phyloP scores from a whole-genome alignment of 2,329 filamentous ascomycete species.

The Colletotrichum sp. region DNA sequence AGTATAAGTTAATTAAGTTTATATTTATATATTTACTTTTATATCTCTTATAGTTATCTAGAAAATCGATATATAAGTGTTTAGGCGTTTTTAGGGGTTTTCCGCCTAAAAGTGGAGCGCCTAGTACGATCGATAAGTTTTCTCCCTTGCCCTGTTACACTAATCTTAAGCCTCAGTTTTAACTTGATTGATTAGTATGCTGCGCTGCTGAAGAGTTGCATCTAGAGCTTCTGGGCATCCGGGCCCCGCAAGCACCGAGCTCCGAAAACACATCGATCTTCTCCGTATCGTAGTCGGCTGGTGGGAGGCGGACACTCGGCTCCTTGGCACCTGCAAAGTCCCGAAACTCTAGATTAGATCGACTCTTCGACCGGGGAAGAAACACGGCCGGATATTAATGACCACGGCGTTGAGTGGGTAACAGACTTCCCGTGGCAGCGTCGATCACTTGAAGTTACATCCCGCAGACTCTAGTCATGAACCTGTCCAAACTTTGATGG shows the following conservation, averaged over 20 bases:
- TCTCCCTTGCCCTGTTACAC: too few relatives aligned
- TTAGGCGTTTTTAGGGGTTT: too few relatives aligned
- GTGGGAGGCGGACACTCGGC: not conserved
- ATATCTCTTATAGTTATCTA: too few relatives aligned
- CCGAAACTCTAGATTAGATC: not conserved
- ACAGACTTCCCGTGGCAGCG: not conserved
- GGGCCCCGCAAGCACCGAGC: not conserved
- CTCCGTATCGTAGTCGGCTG: not conserved
- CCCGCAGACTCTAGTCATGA: not conserved
- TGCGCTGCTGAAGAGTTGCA: not conserved
- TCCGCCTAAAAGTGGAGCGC: too few relatives aligned
- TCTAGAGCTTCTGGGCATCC: not conserved
- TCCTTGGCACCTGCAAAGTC: not conserved
- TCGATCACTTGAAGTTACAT: not conserved
- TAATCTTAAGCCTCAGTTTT: too few relatives aligned
- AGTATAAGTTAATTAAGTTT: too few relatives aligned
- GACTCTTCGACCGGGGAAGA: not conserved
- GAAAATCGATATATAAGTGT: too few relatives aligned
- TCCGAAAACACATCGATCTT: not conserved
- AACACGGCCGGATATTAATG: not conserved
- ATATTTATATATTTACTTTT: too few relatives aligned
- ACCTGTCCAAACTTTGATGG: not conserved
- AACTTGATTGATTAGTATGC: too few relatives aligned
- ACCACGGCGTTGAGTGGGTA: not conserved
- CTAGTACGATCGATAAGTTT: too few relatives aligned